phyloP scores from a whole-genome alignment of 805 yeast species.

The Saccharomycopsis schoenii region DNA sequence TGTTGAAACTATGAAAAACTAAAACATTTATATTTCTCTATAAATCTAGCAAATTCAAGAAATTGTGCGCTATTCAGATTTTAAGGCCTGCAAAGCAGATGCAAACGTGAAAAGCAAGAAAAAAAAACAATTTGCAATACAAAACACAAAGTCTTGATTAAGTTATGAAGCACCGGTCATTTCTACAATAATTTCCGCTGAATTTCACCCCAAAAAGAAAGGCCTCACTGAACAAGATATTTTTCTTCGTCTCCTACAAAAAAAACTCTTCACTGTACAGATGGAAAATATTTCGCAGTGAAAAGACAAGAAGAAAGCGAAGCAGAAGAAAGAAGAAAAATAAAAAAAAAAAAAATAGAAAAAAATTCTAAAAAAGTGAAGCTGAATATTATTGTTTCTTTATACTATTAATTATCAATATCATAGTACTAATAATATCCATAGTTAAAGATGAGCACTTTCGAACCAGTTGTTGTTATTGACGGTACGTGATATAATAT shows the following conservation, averaged over 20 bases:
- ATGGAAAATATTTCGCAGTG: neutral
- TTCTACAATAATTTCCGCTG: neutral
- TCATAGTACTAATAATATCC: neutral
- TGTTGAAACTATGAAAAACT: no score
- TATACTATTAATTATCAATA: neutral
- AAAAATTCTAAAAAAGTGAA: neutral
- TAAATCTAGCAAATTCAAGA: no score
- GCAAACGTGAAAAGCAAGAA: neutral
- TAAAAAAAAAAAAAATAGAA: neutral
- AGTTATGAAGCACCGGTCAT: neutral
- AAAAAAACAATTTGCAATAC: no score
- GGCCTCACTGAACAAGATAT: neutral
- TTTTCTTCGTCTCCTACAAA: neutral
- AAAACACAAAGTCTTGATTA: no score
- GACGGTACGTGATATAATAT: constrained; percentile 55
- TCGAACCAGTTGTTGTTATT: constrained; percentile 95
- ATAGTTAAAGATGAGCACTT: constrained; percentile 54
- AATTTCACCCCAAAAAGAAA: neutral
- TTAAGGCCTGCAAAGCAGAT: no score
- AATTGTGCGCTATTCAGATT: no score
- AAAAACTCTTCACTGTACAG: neutral
- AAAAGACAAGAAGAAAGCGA: neutral
- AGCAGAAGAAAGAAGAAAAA: neutral
- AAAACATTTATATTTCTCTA: no score
- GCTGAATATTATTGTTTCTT: neutral